These are phyloP conservation scores for Fusarium cicatricum DNA, from an alignment of 2,329 filamentous ascomycete genomes.

Conservation along the genomic window DNA sequence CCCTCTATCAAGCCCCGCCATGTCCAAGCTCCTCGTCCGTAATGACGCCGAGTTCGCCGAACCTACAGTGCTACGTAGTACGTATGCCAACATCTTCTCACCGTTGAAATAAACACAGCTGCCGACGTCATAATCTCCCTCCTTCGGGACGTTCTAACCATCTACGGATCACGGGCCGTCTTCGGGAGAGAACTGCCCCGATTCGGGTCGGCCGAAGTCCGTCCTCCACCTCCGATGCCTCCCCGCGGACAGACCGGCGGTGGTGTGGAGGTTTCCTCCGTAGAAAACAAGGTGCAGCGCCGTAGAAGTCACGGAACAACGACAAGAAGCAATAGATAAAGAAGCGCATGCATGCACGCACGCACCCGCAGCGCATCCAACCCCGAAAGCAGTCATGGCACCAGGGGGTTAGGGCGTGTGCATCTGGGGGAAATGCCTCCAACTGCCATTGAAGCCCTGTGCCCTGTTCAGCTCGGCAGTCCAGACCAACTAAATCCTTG, in stretches of 20 bases:
- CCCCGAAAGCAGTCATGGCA: neutral
- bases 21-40: neutral
- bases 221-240: neutral
- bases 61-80: no score
- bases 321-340: neutral
- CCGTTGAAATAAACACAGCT: neutral
- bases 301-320: neutral
- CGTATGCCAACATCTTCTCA: neutral
- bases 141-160: neutral
- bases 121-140: neutral
- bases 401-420: constrained; percentile 3
- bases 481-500: neutral
- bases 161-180: constrained; percentile 1
- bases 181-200: neutral
- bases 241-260: neutral
- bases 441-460: neutral
- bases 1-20: constrained; percentile 1
- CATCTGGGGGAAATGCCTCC: neutral
- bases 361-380: constrained; percentile 3
- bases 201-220: neutral
- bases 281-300: neutral
- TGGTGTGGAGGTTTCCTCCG: neutral
- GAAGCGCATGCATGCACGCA: no score
- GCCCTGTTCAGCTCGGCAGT: constrained; percentile 4
- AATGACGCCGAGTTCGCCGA: constrained; percentile 2